Evolutionary conservation across 2,329 filamentous ascomycete species (phyloP), one percentile per base, ranked within the genome.

Genomic region (Sporothrix protearum): DNA sequence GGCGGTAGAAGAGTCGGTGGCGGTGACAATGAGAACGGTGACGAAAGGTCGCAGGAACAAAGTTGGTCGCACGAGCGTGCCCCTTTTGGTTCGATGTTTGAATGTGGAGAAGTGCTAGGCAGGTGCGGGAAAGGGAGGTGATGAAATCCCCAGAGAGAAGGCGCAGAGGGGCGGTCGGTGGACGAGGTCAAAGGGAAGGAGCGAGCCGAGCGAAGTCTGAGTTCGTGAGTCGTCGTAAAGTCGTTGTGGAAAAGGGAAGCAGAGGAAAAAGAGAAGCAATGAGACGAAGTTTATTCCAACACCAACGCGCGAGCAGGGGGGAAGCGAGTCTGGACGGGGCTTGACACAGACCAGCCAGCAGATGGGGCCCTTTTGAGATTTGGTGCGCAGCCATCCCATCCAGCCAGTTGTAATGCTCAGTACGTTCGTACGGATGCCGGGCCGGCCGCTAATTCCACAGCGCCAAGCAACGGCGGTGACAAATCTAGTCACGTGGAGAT

Each of bases 401-500:
- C 8, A 36, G 33, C 33, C 33, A 36, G 33, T 36, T 36, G 33
- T 36, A 3, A 36, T 36, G 33, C 33, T 36, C 8, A 4, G 33
- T 36, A 68, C 49, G 49, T 36, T 36, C 8, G 33, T 36, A 68
- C 49, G 49, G 49, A 55, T 57, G 66, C 66, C 67, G 67, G 45
- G 28, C 69, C 45, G 55, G 42, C 57, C 55, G 69, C 45, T 53
- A 67, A 39, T 51, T 67, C 64, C 64, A 51, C 30, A 53, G 7
- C 55, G 12, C 14, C 16, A 14, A 16, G 16, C 10, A 4, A 19
- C 10, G 19, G 12, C 4, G 14, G 14, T 47, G 42, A 47, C 42
- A 47, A 28, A n/a, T 19, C 2, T n/a, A 2, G n/a, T 73, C 73
- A 74, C 73, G 73, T 74, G 73, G 14, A n/a, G 70, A 71, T 74